Evolutionary conservation across 805 yeast species (phyloP).

Genomic region (Hyphopichia homilentoma): DNA sequence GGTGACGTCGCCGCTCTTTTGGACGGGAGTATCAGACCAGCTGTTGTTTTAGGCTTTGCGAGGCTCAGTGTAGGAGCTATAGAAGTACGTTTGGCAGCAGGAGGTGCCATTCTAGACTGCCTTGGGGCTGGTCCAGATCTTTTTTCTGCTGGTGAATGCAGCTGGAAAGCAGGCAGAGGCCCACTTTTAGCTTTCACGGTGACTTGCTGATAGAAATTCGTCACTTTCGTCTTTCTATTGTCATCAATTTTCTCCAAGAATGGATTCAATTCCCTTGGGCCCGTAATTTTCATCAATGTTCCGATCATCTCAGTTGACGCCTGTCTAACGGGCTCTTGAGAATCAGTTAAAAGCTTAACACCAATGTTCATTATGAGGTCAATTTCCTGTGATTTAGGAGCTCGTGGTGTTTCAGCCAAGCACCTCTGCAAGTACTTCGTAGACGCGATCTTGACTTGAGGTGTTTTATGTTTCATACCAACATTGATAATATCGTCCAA

Average conservation of each 20-base stretch:
- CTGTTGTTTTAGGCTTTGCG: slow-evolving; percentile 9
- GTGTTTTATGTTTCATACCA: slow-evolving; percentile 75
- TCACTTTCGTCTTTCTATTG: slow-evolving; percentile 63
- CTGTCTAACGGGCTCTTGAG: slow-evolving; percentile 79
- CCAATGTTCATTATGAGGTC: slow-evolving; percentile 54
- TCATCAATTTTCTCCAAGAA: slow-evolving; percentile 73
- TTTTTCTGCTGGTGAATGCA: slow-evolving; percentile 16
- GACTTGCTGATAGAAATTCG: slow-evolving; percentile 52
- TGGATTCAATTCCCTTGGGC: slow-evolving; percentile 60
- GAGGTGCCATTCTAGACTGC: slow-evolving; percentile 7
- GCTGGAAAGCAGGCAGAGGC: too few relatives aligned
- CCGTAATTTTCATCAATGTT: slow-evolving; percentile 76
- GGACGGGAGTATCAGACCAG: slow-evolving; percentile 48
- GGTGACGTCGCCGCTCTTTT: slow-evolving; percentile 74
- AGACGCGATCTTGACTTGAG: slow-evolving; percentile 74
- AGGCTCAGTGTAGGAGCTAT: slow-evolving; percentile 2
- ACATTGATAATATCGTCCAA: slow-evolving; percentile 55
- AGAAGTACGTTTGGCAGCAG: slow-evolving; percentile 5
- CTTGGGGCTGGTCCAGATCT: slow-evolving; percentile 10
- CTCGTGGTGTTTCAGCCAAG: slow-evolving; percentile 43
- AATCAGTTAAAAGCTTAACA: slow-evolving; percentile 68
- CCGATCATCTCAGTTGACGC: slow-evolving; percentile 78
- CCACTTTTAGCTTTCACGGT: slow-evolving; percentile 39
- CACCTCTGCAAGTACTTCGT: slow-evolving; percentile 62
- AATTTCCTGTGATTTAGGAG: slow-evolving; percentile 53